These are phyloP conservation scores for Aspergillus felis DNA, from an alignment of 2,329 filamentous ascomycete species.

Conservation along the genomic window DNA sequence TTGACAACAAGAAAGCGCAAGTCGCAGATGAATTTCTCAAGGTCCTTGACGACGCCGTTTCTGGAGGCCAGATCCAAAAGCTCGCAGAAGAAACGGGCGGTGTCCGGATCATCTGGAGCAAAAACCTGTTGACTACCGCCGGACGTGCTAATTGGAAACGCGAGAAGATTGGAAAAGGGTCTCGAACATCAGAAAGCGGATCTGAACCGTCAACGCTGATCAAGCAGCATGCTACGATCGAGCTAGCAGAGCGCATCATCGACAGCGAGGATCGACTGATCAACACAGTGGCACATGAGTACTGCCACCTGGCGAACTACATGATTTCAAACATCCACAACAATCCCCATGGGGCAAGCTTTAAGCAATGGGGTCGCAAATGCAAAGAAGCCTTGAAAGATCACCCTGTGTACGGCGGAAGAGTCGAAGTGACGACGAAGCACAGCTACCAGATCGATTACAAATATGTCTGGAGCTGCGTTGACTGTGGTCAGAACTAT, in stretches of 20 bases:
- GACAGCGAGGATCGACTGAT: conserved; percentile 71
- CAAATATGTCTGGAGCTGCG: conserved; percentile 85
- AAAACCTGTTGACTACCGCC: conserved; percentile 60
- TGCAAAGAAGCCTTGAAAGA: conserved; percentile 34
- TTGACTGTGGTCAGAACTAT: conserved; percentile 64
- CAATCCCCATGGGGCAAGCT: conserved; percentile 77
- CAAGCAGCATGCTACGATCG: conserved; percentile 68
- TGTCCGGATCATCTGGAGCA: conserved; percentile 58
- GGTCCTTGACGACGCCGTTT: conserved; percentile 53
- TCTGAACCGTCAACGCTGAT: conserved; percentile 18
- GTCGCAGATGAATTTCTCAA: conserved; percentile 54
- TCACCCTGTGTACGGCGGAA: conserved; percentile 55
- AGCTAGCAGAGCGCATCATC: conserved; percentile 85
- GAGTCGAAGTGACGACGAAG: conserved; percentile 77
- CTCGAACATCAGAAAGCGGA: conserved; percentile 13
- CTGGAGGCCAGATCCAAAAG: conserved; percentile 44
- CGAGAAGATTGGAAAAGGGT: conserved; percentile 33
- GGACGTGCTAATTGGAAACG: conserved; percentile 67
- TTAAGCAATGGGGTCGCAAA: conserved; percentile 64
- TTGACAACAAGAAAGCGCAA: conserved; percentile 50
- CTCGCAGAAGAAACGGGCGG: conserved; percentile 53
- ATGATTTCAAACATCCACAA: conserved; percentile 74
- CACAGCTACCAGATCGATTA: conserved; percentile 88
- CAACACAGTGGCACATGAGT: conserved; percentile 94
- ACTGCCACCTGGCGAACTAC: conserved; percentile 89